These are phyloP conservation scores for Platanus orientalis DNA, from an alignment of 164 flowering plant genomes.

Conservation along the genomic window DNA sequence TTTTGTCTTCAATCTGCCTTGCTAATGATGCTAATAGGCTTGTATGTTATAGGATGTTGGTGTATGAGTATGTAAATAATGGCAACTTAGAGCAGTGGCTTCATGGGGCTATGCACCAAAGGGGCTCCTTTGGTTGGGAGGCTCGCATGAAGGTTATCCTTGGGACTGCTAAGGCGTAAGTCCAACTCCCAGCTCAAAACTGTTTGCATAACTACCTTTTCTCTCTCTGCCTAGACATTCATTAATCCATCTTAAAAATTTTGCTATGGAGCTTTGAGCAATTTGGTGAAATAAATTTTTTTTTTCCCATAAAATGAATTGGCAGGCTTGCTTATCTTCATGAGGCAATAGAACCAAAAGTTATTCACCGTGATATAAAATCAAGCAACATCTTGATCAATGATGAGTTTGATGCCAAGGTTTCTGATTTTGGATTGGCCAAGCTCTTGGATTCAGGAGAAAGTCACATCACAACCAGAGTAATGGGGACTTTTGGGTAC, in stretches of 20 bases:
- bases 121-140: slow-evolving; percentile 33
- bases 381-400: slow-evolving; percentile 44
- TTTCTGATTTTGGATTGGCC: slow-evolving; percentile 55
- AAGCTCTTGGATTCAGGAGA: slow-evolving; percentile 47
- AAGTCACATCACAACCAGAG: slow-evolving; percentile 50
- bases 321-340: slow-evolving; percentile 55
- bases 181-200: slow-evolving; percentile 3
- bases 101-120: slow-evolving; percentile 33
- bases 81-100: slow-evolving; percentile 39
- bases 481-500: slow-evolving; percentile 48
- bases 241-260: no score
- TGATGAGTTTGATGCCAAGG: slow-evolving; percentile 37
- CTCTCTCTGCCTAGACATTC: neutral
- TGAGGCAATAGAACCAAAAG: slow-evolving; percentile 52
- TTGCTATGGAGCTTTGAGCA: slow-evolving; percentile 4
- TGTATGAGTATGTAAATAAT: slow-evolving; percentile 27
- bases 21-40: neutral
- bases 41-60: slow-evolving; percentile 22
- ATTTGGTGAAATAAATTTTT: neutral
- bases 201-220: neutral
- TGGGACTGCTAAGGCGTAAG: slow-evolving; percentile 39
- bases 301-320: neutral
- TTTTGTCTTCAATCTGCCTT: neutral
- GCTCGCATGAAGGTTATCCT: slow-evolving; percentile 36
- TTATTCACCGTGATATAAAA: slow-evolving; percentile 51